Evolutionary conservation across 768 basidiomycete genomes (phyloP), one percentile per base, ranked within the genome.

Genomic region (Agaricus blazei): DNA sequence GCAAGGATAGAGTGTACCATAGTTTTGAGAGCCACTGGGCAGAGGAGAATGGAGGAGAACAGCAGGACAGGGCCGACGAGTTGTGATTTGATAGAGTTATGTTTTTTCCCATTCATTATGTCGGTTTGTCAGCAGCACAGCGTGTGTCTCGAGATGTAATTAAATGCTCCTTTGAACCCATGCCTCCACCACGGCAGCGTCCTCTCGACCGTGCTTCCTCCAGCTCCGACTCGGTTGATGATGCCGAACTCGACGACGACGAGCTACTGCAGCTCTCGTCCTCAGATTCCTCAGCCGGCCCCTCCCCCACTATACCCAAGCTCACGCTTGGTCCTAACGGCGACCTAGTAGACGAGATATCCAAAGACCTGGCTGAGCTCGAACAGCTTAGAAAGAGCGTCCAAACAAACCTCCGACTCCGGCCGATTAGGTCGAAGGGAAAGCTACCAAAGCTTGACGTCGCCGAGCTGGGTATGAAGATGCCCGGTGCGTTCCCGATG

Each of bases 351-450:
- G 88, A 85, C 61, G 87, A 90, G 59, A 72, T 92, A 52, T 77
- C 81, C 14, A 80, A 81, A 59, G 87, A 87, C 57, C 75, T 92
- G 38, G 82, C 77, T 11, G 79, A 77, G 52, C 80, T 93, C 38
- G 85, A 88, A 55, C 71, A 79, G 61, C 76, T 93, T 7, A 80
- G 90, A 34, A 77, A 79, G 60, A 88, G 74, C 61, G 87, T 93
- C 2, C 82, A 85, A 69, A 78, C 83, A 68, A 93, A 93, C 62
- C 78, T 93, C 37, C 84, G 82, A 56, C 76, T 93, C 36, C 80
- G 90, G 23, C 90, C 91, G 28, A 86, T 93, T 54, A 80, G 82
- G 48, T 85, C 85, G 24, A 72, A 75, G 37, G 72, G 75, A 44
- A 65, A 73, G n/a, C 70, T 83, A 43, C 76, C 80, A 38, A 82